Evolutionary conservation across 169 alveolate genomes (phyloP).

Genomic region (Cryptosporidium baileyi): DNA sequence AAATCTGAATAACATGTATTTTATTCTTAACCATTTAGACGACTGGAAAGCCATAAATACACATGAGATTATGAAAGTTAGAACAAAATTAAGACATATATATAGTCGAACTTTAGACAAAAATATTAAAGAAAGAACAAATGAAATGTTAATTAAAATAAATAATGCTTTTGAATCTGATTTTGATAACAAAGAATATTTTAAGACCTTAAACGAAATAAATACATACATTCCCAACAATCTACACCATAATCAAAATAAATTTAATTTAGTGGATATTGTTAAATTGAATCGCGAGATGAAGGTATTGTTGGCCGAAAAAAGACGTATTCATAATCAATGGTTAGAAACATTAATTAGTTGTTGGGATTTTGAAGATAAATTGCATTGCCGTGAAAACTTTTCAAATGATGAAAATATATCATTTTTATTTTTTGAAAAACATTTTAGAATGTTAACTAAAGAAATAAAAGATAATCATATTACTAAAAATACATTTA

Average conservation of each 20-base stretch:
- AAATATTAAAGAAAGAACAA: not conserved
- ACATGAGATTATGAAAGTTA: not conserved
- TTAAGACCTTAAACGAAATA: conserved; percentile 8
- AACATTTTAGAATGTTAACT: not conserved
- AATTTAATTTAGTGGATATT: not conserved
- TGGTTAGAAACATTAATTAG: not conserved
- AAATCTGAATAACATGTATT: not conserved
- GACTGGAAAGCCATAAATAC: conserved; percentile 24
- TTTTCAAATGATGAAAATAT: not conserved
- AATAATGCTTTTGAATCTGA: not conserved
- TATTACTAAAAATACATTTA: not conserved
- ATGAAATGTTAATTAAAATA: not conserved
- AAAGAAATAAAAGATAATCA: not conserved
- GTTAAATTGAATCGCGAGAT: conserved; percentile 2
- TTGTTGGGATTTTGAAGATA: conserved; percentile 19
- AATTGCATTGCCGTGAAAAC: not conserved
- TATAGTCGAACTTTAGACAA: not conserved
- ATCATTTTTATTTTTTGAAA: too few relatives aligned
- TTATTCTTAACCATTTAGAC: not conserved
- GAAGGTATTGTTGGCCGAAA: conserved; percentile 1
- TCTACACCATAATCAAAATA: too few relatives aligned
- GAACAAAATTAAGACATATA: not conserved
- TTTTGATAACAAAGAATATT: too few relatives aligned
- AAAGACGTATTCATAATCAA: conserved; percentile 8
- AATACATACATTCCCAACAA: too few relatives aligned